Percentiles rank a stretch among this genome's conserved stretches.
Evolutionary conservation across 257 asterid genomes (phyloP).

Genomic region (Solanum rostratum): DNA sequence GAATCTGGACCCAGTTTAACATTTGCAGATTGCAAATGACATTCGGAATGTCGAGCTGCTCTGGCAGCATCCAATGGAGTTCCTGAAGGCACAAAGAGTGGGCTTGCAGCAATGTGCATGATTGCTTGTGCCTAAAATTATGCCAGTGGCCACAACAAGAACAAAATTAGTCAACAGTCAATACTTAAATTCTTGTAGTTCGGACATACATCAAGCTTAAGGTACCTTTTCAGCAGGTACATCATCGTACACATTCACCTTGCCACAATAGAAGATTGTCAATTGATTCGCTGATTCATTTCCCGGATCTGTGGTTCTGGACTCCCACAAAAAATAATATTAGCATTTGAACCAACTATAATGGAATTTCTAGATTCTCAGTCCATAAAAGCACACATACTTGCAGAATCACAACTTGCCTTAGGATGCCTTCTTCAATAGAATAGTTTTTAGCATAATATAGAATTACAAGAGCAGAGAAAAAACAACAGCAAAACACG

Average conservation of each 20-base stretch:
- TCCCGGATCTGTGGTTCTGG: constrained; percentile 40
- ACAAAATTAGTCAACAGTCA: not conserved
- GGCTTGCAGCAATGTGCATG: constrained; percentile 82
- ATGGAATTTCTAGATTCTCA: not conserved
- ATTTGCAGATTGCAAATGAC: constrained; percentile 35
- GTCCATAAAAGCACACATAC: not conserved
- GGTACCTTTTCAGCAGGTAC: constrained; percentile 72
- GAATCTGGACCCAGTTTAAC: constrained; percentile 40
- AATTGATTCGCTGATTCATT: constrained; percentile 51
- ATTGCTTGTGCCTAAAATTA: constrained; percentile 55
- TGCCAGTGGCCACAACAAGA: not conserved
- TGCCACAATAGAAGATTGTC: constrained; percentile 86
- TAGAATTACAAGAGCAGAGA: not conserved
- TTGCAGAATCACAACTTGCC: not conserved
- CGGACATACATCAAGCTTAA: not conserved
- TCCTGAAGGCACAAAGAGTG: constrained; percentile 48
- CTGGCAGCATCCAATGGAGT: constrained; percentile 32
- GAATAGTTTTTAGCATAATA: not conserved
- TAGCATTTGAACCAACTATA: not conserved
- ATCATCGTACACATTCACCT: constrained; percentile 78
- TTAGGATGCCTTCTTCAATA: not conserved
- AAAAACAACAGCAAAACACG: not conserved
- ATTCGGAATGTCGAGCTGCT: constrained; percentile 35
- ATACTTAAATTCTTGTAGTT: not conserved
- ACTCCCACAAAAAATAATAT: not conserved